These are phyloP conservation scores for Plectosphaerella sp. DNA, from an alignment of 2,329 filamentous ascomycete genomes.

Conservation along the genomic window DNA sequence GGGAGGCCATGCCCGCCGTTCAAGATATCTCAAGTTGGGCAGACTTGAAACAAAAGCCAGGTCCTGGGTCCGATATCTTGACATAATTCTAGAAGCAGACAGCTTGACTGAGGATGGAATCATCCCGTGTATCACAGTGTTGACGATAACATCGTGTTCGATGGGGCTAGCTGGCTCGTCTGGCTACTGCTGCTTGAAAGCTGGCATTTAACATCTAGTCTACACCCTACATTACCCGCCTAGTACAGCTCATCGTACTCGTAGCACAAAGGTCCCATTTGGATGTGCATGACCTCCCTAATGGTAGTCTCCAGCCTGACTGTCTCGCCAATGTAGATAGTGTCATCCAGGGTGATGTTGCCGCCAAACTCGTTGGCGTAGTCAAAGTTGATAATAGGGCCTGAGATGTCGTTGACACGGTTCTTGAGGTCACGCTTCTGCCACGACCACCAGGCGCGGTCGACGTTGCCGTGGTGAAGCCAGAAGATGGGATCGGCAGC, in stretches of 20 bases:
- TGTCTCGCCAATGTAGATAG: neutral
- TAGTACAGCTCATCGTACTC: neutral
- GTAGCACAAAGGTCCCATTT: neutral
- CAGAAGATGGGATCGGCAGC: constrained; percentile 22
- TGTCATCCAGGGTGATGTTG: neutral
- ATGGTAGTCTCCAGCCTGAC: neutral
- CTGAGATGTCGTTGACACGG: neutral
- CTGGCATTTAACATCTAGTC: no score
- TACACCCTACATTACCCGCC: neutral
- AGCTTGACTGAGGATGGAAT: no score
- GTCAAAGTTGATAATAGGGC: neutral
- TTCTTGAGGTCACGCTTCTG: constrained; percentile 15
- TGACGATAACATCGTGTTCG: no score
- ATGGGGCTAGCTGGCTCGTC: no score
- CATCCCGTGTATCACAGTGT: no score
- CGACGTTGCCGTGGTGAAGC: constrained; percentile 20
- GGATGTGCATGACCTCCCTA: neutral
- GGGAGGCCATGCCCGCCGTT: no score
- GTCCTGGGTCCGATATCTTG: no score
- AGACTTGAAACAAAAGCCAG: no score
- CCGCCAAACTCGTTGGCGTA: neutral
- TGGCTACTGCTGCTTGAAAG: no score
- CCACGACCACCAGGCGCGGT: constrained; percentile 22
- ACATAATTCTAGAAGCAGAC: no score
- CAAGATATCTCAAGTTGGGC: no score